phyloP scores from a whole-genome alignment of 2,329 filamentous ascomycete species.

The Curvularia lunata region DNA sequence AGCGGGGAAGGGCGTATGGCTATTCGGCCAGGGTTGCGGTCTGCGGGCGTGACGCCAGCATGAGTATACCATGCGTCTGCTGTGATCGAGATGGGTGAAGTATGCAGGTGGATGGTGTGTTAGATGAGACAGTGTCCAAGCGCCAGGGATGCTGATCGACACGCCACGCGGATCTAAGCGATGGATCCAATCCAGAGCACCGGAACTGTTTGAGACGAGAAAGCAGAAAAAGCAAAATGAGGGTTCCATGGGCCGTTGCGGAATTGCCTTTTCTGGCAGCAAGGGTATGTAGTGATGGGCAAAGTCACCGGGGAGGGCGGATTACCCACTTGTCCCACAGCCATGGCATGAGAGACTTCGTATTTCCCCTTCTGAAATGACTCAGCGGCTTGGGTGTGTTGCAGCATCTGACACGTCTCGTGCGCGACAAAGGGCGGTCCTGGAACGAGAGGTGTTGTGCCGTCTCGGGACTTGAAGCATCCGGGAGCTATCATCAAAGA shows the following conservation, averaged over 20 bases:
- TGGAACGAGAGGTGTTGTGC: conserved; percentile 38
- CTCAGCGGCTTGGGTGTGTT: neutral
- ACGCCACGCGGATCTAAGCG: conserved; percentile 15
- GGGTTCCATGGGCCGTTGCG: neutral
- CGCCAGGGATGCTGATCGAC: conserved; percentile 17
- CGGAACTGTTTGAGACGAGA: conserved; percentile 9
- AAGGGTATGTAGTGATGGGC: neutral
- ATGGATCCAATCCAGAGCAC: conserved; percentile 21
- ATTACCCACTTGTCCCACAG: neutral
- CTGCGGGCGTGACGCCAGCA: neutral
- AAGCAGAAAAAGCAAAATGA: neutral
- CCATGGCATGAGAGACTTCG: neutral
- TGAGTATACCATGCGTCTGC: neutral
- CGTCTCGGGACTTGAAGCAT: conserved; percentile 45
- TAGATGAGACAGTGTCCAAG: neutral
- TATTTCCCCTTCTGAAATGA: neutral
- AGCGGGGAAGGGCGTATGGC: neutral
- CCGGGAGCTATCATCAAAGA: conserved; percentile 32
- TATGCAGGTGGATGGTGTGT: neutral
- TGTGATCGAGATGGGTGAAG: neutral
- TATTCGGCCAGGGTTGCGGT: neutral
- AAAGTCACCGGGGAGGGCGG: neutral
- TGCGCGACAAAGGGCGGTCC: conserved; percentile 20
- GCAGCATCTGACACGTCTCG: conserved; percentile 27
- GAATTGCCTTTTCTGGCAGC: neutral